phyloP scores from a whole-genome alignment of 345 rosid species.

The Geranium rotundifolium region DNA sequence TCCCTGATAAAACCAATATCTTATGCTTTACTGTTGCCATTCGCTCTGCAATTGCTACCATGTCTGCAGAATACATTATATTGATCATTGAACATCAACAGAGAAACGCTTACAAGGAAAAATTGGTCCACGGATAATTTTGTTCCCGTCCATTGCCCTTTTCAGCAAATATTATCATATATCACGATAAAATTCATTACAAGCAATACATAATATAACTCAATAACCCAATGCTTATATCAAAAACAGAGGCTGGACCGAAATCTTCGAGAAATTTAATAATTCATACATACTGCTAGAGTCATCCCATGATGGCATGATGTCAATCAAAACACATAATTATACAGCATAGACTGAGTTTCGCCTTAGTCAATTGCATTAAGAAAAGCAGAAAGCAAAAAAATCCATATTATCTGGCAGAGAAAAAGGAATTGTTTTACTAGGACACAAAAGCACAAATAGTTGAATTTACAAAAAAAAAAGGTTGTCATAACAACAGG shows the following conservation, averaged over 20 bases:
- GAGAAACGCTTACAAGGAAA: not conserved
- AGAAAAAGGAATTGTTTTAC: no score
- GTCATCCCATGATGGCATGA: not conserved
- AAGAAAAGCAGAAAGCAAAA: not conserved
- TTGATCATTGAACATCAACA: not conserved
- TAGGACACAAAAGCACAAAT: no score
- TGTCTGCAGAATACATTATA: conserved; percentile 37
- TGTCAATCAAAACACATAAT: not conserved
- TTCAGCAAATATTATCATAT: no score
- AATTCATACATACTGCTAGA: not conserved
- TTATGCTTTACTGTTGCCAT: conserved; percentile 94
- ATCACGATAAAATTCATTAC: not conserved
- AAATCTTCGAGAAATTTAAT: not conserved
- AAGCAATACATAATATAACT: not conserved
- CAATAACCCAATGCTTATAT: not conserved
- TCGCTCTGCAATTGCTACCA: conserved; percentile 82
- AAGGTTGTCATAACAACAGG: not conserved
- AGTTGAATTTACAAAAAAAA: not conserved
- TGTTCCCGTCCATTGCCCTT: not conserved
- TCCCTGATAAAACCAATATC: conserved; percentile 80
- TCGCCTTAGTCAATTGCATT: not conserved
- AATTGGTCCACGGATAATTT: no score
- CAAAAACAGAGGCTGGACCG: not conserved
- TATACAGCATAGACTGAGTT: not conserved
- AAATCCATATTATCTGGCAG: not conserved